Base-by-base conservation (phyloP, 208 protist genomes). In the Trypanosoma brucei region DNA sequence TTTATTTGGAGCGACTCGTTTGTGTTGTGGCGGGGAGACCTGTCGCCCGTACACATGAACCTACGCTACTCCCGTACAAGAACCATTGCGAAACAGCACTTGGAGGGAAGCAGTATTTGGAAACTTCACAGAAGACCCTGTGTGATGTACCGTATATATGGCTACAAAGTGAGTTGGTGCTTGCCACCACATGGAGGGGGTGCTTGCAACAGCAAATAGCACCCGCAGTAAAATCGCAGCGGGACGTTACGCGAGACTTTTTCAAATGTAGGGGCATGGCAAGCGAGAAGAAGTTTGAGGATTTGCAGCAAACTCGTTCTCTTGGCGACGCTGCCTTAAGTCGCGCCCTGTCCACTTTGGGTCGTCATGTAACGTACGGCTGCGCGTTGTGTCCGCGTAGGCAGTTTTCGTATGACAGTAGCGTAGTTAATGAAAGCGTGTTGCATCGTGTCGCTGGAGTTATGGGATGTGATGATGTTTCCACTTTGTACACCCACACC, bases 141-240 rank as follows among this genome's bases (percentile, higher is more conserved):
- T 79, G 73, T 51, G 87, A 94, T 56, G 78, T 91, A 42, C 22
- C 70, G 45, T 72, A 72, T 40, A 30, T 86, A 11, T 90, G 76
- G 75, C 33, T 50, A 22, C 45, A 62, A 49, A 30, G 68, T 4
- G 36, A 50, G n/a, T n/a, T 38, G 0, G 65, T 55, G 14, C 50
- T 68, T n/a, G 30, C 36, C 5, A 13, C 53, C 8, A 44, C 38
- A 30, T 14, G 8, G 13, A 22, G n/a, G 8, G 38, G 62, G 14
- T 64, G 55, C 46, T 44, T 40, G 50, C 22, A 2, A 2, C 45
- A 53, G 42, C 2, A 51, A 14, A 59, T 55, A 39, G 33, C 33
- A 33, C 13, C 30, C 0, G 37, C 42, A 33, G 6, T 62, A 6
- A 8, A 53, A 13, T 49, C 59, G 22, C 35, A 74, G 11, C 6